phyloP scores from a whole-genome alignment of 2,329 filamentous ascomycete species.

The Capronia epimyces region DNA sequence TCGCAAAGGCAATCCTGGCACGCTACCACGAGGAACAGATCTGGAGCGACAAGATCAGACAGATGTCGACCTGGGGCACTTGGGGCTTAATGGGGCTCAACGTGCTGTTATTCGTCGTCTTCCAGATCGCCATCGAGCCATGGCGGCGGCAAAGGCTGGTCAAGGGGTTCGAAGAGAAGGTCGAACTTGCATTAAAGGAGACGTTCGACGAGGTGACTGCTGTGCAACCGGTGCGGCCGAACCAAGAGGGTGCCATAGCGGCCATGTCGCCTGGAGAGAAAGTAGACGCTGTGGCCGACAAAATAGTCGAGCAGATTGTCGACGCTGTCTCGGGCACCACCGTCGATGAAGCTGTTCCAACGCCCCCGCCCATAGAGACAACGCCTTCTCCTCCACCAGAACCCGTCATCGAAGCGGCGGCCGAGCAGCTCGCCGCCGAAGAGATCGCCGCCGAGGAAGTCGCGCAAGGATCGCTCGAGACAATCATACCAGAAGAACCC shows the following conservation, averaged over 20 bases:
- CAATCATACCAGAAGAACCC: conserved; percentile 1
- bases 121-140: conserved; percentile 86
- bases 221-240: conserved; percentile 11
- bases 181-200: conserved; percentile 64
- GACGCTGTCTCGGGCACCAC: conserved; percentile 19
- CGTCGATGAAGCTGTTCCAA: neutral
- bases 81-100: conserved; percentile 98
- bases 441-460: conserved; percentile 15
- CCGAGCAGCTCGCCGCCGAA: conserved; percentile 9
- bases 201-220: conserved; percentile 43
- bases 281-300: conserved; percentile 23
- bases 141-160: conserved; percentile 81
- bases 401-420: conserved; percentile 17
- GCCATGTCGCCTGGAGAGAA: conserved; percentile 12
- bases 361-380: neutral
- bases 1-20: conserved; percentile 78
- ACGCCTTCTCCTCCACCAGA: neutral
- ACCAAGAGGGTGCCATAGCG: conserved; percentile 6
- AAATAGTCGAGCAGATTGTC: conserved; percentile 22
- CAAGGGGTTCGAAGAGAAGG: conserved; percentile 73
- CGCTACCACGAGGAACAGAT: conserved; percentile 99
- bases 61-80: conserved; percentile 97
- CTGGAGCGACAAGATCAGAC: conserved; percentile 93
- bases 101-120: conserved; percentile 76
- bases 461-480: neutral